Conservation (phyloP, 306 rosid species). For the Hylodesmum podocarpum region DNA sequence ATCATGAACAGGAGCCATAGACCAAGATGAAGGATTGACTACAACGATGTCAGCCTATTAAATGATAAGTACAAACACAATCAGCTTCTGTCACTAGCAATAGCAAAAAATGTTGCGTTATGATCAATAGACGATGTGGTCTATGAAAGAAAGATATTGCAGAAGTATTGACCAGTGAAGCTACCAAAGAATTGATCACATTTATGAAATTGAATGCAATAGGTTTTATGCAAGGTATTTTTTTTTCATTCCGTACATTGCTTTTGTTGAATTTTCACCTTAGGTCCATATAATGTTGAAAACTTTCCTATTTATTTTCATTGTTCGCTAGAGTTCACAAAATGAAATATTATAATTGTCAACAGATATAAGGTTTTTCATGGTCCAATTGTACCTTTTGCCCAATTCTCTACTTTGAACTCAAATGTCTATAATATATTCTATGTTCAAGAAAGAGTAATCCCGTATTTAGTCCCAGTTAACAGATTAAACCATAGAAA, state of each 20-base stretch:
- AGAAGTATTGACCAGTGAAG: background rate
- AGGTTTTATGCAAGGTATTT: background rate
- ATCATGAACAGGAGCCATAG: conserved; percentile 85
- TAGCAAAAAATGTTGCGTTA: background rate
- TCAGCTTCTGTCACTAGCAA: conserved; percentile 27
- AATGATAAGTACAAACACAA: conserved; percentile 25
- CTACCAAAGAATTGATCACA: background rate
- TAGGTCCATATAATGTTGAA: background rate
- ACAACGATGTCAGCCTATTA: conserved; percentile 82
- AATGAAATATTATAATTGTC: background rate
- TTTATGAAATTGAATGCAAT: background rate
- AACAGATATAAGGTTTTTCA: background rate
- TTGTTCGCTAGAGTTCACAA: background rate
- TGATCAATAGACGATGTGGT: background rate
- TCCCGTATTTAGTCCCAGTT: conserved; percentile 2
- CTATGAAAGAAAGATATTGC: background rate
- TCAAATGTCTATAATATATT: background rate
- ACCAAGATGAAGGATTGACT: conserved; percentile 70
- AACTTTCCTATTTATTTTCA: background rate
- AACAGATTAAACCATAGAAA: background rate
- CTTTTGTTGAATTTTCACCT: background rate
- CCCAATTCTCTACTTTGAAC: background rate
- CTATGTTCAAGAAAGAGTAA: background rate
- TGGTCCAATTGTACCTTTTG: background rate
- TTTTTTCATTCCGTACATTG: background rate